Percentiles rank a stretch among this genome's conserved stretches.
These are phyloP conservation scores for Cyclotella kingstonii DNA, from an alignment of 108 stramenopile genomes.

Conservation along the genomic window DNA sequence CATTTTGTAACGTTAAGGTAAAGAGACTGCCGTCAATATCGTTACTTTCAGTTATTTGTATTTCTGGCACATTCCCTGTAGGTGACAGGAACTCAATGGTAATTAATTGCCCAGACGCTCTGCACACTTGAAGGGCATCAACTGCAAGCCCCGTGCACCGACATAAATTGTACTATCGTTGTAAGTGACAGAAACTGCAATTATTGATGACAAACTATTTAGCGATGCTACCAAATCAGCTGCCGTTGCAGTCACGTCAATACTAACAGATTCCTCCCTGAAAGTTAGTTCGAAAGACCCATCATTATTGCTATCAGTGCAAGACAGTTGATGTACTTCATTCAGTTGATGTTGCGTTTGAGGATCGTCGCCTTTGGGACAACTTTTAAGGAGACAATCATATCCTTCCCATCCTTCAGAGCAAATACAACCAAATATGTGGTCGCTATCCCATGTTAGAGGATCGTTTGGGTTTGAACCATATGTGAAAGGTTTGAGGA, in stretches of 20 bases:
- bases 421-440: constrained; percentile 64
- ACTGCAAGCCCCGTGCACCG: constrained; percentile 28
- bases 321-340: constrained; percentile 53
- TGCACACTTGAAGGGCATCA: constrained; percentile 35
- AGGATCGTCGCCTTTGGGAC: constrained; percentile 75
- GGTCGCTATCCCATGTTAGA: constrained; percentile 69
- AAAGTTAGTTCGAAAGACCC: constrained; percentile 56
- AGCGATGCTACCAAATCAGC: constrained; percentile 47
- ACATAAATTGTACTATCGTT: constrained; percentile 21
- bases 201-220: constrained; percentile 49
- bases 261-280: constrained; percentile 29
- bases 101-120: constrained; percentile 20
- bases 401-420: constrained; percentile 71
- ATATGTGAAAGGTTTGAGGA: constrained; percentile 52
- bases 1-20: constrained; percentile 24
- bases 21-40: constrained; percentile 26
- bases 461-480: constrained; percentile 53
- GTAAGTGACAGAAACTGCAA: constrained; percentile 43
- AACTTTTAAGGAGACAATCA: constrained; percentile 55
- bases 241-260: constrained; percentile 24
- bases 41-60: constrained; percentile 9
- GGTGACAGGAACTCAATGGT: constrained; percentile 47
- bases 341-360: constrained; percentile 51
- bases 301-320: constrained; percentile 40
- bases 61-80: constrained; percentile 45